Base-by-base conservation (phyloP, 441 rosid species). In the Corymbia citriodora region DNA sequence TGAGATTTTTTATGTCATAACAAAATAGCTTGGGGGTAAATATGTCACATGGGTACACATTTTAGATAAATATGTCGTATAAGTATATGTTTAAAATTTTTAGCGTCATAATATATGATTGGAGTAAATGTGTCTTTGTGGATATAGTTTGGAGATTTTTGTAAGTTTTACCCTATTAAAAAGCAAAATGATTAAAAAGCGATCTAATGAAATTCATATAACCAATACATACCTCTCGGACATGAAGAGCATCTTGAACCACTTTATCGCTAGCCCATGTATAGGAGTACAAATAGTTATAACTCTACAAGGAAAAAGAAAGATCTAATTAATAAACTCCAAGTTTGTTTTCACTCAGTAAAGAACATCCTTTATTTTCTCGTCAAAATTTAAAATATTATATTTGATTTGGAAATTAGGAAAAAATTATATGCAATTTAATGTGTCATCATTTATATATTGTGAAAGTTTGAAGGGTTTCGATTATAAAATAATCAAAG, bases 191-290 rank as follows among this genome's bases (percentile, higher is more conserved):
- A n/a, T 87, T 87, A 19, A 54, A 36, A 87, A 87, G 29, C 11
- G 29, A 50, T 6, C 72, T 27, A 19, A 10, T 4, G 2, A n/a
- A 11, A n/a, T 27, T 19, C 53, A 2, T 21, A 36, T 21, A 3
- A 40, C 50, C 50, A 19, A 74, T 29, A 88, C 89, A 13, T 92
- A 89, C 92, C 65, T 90, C 88, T 54, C 82, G 88, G 55, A 92
- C 40, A 29, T 89, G 88, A 89, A 89, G 90, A 83, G 93, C 92
- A 49, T 40, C 54, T 33, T 92, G 92, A 29, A 92, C 92, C 21
- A n/a, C 8, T 89, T 72, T 89, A 27, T 89, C 82, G 61, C 91
- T 91, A 48, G 93, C 92, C 92, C 91, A 92, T 23, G 90, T 88
- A 90, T 92, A 89, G 12, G 92, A 89, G 7, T 59, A 81, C 7